phyloP scores from a whole-genome alignment of 768 basidiomycete species.

The Trametes villosa region DNA sequence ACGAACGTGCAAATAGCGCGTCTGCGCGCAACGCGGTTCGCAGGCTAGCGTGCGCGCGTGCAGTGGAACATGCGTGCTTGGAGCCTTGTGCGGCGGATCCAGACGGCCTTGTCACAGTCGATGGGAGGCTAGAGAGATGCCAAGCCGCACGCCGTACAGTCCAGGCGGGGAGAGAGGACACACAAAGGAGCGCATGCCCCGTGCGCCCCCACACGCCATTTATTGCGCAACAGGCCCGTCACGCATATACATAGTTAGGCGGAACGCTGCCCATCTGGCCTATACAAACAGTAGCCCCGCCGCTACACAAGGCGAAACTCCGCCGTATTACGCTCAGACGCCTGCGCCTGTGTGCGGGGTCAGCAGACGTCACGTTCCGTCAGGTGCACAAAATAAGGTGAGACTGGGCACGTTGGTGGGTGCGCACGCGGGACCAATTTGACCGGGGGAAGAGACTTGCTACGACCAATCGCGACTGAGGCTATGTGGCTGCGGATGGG shows the following conservation, averaged over 20 bases:
- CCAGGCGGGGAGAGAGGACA: no score
- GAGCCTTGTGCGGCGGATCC: no score
- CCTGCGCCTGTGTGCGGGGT: constrained; percentile 4
- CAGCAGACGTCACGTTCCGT: constrained; percentile 15
- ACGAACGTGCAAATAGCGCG: constrained; percentile 11
- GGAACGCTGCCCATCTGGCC: no score
- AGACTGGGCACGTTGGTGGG: constrained; percentile 12
- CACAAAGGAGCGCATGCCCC: not conserved
- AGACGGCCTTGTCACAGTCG: no score
- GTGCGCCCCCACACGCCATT: constrained; percentile 5
- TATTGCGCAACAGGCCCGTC: constrained; percentile 3
- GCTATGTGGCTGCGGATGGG: not conserved
- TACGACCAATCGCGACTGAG: not conserved
- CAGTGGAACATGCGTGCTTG: not conserved
- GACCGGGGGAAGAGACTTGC: not conserved
- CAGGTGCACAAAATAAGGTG: constrained; percentile 18
- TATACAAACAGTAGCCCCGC: no score
- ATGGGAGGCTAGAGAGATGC: no score
- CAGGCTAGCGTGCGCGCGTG: not conserved
- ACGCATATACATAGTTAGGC: no score
- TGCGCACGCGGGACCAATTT: constrained; percentile 1
- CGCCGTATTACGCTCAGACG: not conserved
- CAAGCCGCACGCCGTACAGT: not conserved
- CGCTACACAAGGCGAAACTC: not conserved
- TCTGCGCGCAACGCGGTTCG: not conserved